These are phyloP conservation scores for Calonectria crousiana DNA, from an alignment of 2,329 filamentous ascomycete genomes.

Conservation along the genomic window DNA sequence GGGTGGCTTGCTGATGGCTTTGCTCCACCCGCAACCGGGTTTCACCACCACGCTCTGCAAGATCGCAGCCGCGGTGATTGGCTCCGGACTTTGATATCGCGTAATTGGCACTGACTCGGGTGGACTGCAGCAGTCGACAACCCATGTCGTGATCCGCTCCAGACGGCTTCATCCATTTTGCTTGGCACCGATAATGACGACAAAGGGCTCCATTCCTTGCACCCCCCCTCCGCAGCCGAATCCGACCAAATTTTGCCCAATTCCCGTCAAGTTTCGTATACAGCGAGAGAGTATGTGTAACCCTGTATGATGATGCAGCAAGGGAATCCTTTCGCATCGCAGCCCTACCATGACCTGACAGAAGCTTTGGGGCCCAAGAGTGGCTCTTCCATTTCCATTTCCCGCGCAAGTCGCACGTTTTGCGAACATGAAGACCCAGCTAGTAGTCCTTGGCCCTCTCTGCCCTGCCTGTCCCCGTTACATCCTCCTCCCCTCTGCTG, in stretches of 20 bases:
- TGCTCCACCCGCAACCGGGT: background rate
- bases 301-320: background rate
- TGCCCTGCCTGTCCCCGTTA: background rate
- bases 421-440: background rate
- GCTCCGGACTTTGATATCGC: slow-evolving; percentile 2
- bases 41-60: background rate
- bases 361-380: background rate
- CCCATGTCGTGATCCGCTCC: slow-evolving; percentile 4
- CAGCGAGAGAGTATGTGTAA: background rate
- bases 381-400: background rate
- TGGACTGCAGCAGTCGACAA: background rate
- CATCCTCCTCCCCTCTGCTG: background rate
- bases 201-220: background rate
- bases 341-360: slow-evolving; percentile 3
- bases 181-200: slow-evolving; percentile 5
- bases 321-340: background rate
- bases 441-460: background rate
- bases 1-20: background rate
- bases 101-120: slow-evolving; percentile 5
- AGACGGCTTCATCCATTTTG: background rate
- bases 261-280: background rate
- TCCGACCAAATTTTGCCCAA: background rate
- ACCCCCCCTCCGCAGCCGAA: background rate
- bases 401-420: background rate
- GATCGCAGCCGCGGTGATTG: background rate